Percentiles rank a stretch among this genome's conserved stretches.
Evolutionary conservation across 352 stramenopile genomes (phyloP).

Genomic region (Phytophthora sp.): DNA sequence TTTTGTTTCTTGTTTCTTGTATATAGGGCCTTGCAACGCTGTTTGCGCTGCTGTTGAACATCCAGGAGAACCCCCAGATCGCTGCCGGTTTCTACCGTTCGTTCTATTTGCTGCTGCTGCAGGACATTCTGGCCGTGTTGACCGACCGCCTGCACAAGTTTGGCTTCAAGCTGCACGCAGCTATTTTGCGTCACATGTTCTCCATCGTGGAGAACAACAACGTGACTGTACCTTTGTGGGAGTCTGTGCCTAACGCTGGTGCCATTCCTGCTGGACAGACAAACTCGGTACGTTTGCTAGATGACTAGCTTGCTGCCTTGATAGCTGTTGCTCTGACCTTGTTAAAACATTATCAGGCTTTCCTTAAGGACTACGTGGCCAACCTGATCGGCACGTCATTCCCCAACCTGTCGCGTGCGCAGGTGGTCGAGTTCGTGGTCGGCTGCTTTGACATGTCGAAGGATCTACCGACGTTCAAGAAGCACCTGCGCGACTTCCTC

Average conservation of each 20-base stretch:
- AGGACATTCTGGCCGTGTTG: constrained; percentile 97
- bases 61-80: constrained; percentile 94
- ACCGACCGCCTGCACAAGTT: constrained; percentile 99
- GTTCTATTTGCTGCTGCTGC: constrained; percentile 94
- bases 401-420: constrained; percentile 93
- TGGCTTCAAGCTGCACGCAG: constrained; percentile 98
- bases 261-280: constrained; percentile 69
- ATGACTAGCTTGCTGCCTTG: background rate
- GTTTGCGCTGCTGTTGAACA: constrained; percentile 96
- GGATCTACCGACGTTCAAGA: constrained; percentile 98
- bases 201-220: constrained; percentile 96
- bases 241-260: constrained; percentile 82
- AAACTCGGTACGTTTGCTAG: constrained; percentile 64
- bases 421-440: constrained; percentile 97
- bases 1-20: background rate
- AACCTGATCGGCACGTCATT: constrained; percentile 98
- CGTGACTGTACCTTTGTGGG: constrained; percentile 96
- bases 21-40: constrained; percentile 94
- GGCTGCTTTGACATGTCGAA: constrained; percentile 98
- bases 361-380: constrained; percentile 97
- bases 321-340: background rate
- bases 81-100: constrained; percentile 98
- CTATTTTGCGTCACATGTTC: constrained; percentile 98
- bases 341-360: constrained; percentile 60
- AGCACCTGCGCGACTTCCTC: constrained; percentile 99